Evolutionary conservation across 1,284 basidiomycete species (phyloP), one percentile per base, ranked within the genome.

Genomic region (Pyrrhoderma lamaoense): DNA sequence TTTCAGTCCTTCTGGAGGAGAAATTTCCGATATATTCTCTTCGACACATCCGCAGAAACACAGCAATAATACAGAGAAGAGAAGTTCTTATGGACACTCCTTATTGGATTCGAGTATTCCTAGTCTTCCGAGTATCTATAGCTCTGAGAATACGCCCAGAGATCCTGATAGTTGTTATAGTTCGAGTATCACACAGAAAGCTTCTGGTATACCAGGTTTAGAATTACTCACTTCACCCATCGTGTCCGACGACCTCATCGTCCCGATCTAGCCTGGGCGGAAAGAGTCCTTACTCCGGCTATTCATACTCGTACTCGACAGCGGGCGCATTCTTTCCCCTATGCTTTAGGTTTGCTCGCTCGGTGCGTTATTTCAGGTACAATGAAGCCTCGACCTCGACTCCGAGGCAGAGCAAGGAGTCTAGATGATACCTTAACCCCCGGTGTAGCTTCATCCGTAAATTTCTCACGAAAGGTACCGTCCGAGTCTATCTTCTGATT

Each of bases 331-430:
- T 52, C 51, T 13, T 52, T 48, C n/a, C 51, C 51, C 16, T 23
- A 47, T 7, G 51, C 51, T 14, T 45, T 52, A 16, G 46, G 51
- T 42, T 35, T 52, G 39, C 45, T 52, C 1, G 45, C 45, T 43
- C 44, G 51, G 16, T 47, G 51, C 23, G 40, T 52, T 19, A 47
- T 52, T 22, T 47, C 42, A 19, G 51, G 51, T 27, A 52, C 51
- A 16, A 47, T 52, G 23, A 52, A 39, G 13, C 51, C 45, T 5
- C 31, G 45, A 14, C 27, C 27, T 5, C 40, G 45, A 34, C 18
- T 48, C 25, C 51, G 37, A 9, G 44, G 16, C 27, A 23, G 46
- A 19, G 51, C 51, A 23, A 52, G 31, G 38, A 52, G 51, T 38
- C 22, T 52, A 38, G 45, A 43, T 14, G 51, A 47, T 22, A 18